Evolutionary conservation across 495 filamentous ascomycete genomes (phyloP).

Genomic region (Aspergillus sclerotioniger): DNA sequence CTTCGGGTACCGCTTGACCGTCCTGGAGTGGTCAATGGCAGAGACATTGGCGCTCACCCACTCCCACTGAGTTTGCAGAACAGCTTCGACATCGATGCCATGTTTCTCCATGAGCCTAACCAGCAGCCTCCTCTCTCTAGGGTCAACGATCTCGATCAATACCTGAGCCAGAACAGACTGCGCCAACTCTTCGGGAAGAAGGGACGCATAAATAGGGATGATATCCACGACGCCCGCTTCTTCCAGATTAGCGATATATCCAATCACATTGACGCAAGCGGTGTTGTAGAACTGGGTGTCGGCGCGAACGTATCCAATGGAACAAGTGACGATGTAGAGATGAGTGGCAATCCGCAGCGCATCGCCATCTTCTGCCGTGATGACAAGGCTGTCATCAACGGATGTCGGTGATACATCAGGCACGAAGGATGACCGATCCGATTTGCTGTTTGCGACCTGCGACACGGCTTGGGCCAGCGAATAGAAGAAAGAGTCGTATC

Average conservation of each 20-base stretch:
- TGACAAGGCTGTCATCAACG: conserved; percentile 37
- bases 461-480: conserved; percentile 40
- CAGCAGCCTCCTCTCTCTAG: conserved; percentile 46
- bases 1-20: conserved; percentile 31
- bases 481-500: conserved; percentile 38
- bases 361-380: conserved; percentile 41
- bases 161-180: conserved; percentile 48
- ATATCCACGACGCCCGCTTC: conserved; percentile 66
- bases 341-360: conserved; percentile 46
- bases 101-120: conserved; percentile 54
- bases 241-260: conserved; percentile 77
- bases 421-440: conserved; percentile 26
- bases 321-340: conserved; percentile 46
- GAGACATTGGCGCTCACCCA: conserved; percentile 42
- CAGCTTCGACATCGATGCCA: conserved; percentile 49
- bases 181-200: conserved; percentile 54
- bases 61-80: conserved; percentile 54
- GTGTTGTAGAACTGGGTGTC: conserved; percentile 34
- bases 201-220: conserved; percentile 82
- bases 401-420: conserved; percentile 27
- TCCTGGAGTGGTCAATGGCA: conserved; percentile 32
- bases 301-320: conserved; percentile 33
- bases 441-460: conserved; percentile 25
- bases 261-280: conserved; percentile 53
- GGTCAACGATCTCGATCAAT: conserved; percentile 62